Conservation (phyloP, 192 early-diverging fungal species). For the Coemansia sp. region DNA sequence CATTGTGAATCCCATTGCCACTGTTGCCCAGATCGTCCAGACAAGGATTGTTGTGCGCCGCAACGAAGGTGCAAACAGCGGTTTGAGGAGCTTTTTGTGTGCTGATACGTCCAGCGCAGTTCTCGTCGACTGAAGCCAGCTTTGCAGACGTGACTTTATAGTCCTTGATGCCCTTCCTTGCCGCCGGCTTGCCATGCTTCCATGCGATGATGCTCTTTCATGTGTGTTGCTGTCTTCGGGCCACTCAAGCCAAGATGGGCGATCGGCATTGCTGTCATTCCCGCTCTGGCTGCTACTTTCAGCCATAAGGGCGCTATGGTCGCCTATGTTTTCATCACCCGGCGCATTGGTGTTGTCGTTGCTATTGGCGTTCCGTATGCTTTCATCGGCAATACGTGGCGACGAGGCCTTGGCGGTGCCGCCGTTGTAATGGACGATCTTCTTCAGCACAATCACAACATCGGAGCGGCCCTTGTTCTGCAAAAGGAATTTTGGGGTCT, state of each 20-base stretch:
- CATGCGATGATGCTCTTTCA: neutral
- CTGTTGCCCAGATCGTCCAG: slow-evolving; percentile 76
- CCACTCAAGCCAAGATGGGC: slow-evolving; percentile 50
- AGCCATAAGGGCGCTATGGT: slow-evolving; percentile 14
- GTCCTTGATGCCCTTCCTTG: neutral
- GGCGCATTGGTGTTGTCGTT: neutral
- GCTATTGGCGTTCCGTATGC: neutral
- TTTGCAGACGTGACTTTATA: slow-evolving; percentile 1
- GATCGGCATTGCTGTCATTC: slow-evolving; percentile 13
- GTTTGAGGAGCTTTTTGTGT: slow-evolving; percentile 37
- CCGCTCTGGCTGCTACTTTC: neutral
- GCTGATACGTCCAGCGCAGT: slow-evolving; percentile 19
- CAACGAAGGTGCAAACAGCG: slow-evolving; percentile 59
- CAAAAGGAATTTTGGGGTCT: slow-evolving; percentile 80
- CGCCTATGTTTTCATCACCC: neutral
- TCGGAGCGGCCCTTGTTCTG: slow-evolving; percentile 63
- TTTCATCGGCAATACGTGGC: slow-evolving; percentile 1
- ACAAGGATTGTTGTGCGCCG: slow-evolving; percentile 67
- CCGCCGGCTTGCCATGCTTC: neutral
- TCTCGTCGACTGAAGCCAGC: slow-evolving; percentile 1
- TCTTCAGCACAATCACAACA: slow-evolving; percentile 65
- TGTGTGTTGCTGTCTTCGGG: slow-evolving; percentile 15
- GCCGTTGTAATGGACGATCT: slow-evolving; percentile 68
- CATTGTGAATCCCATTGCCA: slow-evolving; percentile 80
- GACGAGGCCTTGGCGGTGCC: slow-evolving; percentile 18